Evolutionary conservation across 2,329 filamentous ascomycete genomes (phyloP).

Genomic region (Colletotrichum somersetense): DNA sequence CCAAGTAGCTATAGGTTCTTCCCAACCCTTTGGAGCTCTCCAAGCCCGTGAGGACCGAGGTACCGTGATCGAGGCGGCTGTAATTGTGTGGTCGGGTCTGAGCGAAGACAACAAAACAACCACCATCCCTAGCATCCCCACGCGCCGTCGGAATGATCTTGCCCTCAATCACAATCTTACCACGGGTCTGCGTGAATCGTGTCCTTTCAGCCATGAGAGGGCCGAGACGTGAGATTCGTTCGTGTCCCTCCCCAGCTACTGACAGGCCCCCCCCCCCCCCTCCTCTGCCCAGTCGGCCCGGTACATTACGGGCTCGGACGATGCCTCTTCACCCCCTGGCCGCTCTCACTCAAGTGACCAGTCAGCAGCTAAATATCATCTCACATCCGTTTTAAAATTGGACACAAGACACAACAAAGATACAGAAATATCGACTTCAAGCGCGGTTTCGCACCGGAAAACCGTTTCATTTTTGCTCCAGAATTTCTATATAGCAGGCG

Average conservation of each 20-base stretch:
- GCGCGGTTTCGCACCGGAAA: not conserved
- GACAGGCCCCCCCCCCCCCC: not conserved
- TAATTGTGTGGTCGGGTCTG: not conserved
- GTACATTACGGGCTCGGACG: not conserved
- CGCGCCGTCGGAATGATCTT: too few species aligned
- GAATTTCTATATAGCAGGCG: conserved; percentile 9
- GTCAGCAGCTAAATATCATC: too few species aligned
- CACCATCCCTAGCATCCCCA: too few species aligned
- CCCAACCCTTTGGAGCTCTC: not conserved
- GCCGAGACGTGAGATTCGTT: not conserved
- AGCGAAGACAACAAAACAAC: too few species aligned
- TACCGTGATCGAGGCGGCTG: not conserved
- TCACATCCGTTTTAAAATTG: too few species aligned
- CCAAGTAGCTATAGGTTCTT: too few species aligned
- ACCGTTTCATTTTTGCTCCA: conserved; percentile 28
- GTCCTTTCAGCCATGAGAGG: not conserved
- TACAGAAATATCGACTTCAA: too few species aligned
- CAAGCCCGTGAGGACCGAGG: not conserved
- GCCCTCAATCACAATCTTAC: not conserved
- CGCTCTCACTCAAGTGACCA: too few species aligned
- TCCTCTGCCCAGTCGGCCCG: not conserved
- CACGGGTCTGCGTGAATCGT: not conserved
- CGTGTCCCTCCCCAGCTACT: too few species aligned
- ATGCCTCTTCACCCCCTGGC: too few species aligned
- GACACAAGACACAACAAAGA: too few species aligned